Evolutionary conservation across 176 grass and related monocot species (phyloP), one percentile per base, ranked within the genome.

Genomic region (Aegilops longissima): DNA sequence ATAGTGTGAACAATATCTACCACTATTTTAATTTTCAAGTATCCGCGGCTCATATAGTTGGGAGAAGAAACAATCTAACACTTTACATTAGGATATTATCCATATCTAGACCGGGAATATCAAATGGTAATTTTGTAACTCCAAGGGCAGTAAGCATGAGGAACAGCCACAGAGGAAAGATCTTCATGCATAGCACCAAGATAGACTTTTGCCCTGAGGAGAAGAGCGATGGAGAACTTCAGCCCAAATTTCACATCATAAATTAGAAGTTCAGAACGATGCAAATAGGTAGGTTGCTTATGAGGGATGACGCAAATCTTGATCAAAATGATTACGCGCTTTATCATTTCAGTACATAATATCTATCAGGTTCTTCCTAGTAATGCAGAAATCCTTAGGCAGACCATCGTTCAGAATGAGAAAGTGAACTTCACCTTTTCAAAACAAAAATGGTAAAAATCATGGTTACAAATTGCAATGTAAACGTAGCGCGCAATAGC

Each of bases 91-190:
- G 67, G 8, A 98, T 73, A 79, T 94, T 89, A 76, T 94, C 92
- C 69, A 93, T 91, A 86, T 94, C 92, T 64, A 93, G 71, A 86
- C 72, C 84, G 13, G 93, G 96, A 67, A 95, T 80, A 92, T 92
- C 75, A 82, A 95, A 95, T 42, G 96, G 96, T 77, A 98, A 76
- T 82, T 92, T 94, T 79, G 94, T 51, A 35, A 91, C 68, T 66
- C 96, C 96, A 59, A 93, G 88, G 72, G 92, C 96, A 76, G 92
- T 6, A 75, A 87, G 79, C 66, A 98, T n/a, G 9, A 89, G 70
- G 23, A 98, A 79, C 40, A 95, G 65, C 92, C 93, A 98, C 24
- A 89, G 54, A 62, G 96, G 96, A 76, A 95, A 83, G 16, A 95
- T 95, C 78, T 85, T 94, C 73, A 95, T 63, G 61, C 89, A 98